These are phyloP conservation scores for Talaromyces proteolyticus DNA, from an alignment of 495 filamentous ascomycete genomes.

Conservation along the genomic window DNA sequence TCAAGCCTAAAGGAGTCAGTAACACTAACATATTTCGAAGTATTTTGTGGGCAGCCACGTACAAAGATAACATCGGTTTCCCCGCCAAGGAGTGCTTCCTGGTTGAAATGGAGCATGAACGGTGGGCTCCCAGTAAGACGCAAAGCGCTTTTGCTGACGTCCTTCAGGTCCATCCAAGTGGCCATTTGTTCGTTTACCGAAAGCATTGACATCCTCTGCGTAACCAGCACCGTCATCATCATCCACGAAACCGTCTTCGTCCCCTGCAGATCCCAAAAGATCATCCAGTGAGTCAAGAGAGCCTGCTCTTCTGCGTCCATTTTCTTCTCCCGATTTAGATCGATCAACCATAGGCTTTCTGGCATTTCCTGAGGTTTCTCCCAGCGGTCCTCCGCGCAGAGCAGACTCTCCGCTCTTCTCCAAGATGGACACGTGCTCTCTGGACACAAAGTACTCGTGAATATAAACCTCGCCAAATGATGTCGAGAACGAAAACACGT, in stretches of 20 bases:
- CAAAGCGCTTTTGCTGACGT: conserved; percentile 55
- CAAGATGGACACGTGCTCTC: conserved; percentile 56
- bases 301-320: conserved; percentile 29
- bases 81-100: conserved; percentile 91
- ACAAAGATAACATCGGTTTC: conserved; percentile 89
- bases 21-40: background rate
- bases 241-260: conserved; percentile 76
- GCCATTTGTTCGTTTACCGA: conserved; percentile 52
- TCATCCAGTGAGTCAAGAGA: conserved; percentile 57
- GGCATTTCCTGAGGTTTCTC: conserved; percentile 63
- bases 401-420: conserved; percentile 62
- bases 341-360: conserved; percentile 50
- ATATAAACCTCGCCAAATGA: conserved; percentile 90
- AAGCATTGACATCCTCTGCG: conserved; percentile 54
- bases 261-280: conserved; percentile 41
- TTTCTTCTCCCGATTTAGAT: conserved; percentile 41
- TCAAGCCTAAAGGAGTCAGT: conserved; percentile 50
- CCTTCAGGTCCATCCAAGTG: conserved; percentile 43
- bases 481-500: conserved; percentile 84
- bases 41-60: conserved; percentile 8
- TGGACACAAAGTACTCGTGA: conserved; percentile 68
- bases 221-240: conserved; percentile 97
- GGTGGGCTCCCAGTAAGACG: conserved; percentile 53
- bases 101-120: conserved; percentile 84
- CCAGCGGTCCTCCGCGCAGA: conserved; percentile 74